Evolutionary conservation across 2,329 filamentous ascomycete species (phyloP).

Genomic region (Neonectria magnoliae): DNA sequence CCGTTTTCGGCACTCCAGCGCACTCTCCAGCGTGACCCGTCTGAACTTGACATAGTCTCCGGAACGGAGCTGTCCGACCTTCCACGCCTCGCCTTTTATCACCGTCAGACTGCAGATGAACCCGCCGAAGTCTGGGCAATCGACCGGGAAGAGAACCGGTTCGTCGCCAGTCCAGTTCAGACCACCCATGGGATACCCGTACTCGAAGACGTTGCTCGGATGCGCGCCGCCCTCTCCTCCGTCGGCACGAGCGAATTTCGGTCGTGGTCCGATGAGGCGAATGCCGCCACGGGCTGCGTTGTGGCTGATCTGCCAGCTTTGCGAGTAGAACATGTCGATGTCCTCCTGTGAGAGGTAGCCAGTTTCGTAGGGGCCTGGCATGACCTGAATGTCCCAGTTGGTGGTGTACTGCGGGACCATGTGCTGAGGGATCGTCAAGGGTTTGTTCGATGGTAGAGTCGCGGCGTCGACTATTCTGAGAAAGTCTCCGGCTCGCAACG

Average conservation of each 20-base stretch:
- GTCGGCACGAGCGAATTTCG: conserved; percentile 66
- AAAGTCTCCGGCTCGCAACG: conserved; percentile 54
- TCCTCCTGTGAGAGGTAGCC: conserved; percentile 54
- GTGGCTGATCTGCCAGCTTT: conserved; percentile 69
- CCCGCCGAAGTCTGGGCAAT: conserved; percentile 48
- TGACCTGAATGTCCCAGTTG: conserved; percentile 36
- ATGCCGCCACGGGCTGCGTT: conserved; percentile 70
- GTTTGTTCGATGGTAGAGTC: neutral
- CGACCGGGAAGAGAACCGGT: conserved; percentile 47
- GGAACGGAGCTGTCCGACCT: conserved; percentile 48
- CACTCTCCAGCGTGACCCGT: conserved; percentile 53
- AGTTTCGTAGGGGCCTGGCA: conserved; percentile 47
- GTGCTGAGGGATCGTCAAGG: conserved; percentile 1
- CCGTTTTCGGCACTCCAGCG: conserved; percentile 6
- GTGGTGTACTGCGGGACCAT: conserved; percentile 21
- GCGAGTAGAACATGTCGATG: conserved; percentile 66
- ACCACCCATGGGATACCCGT: conserved; percentile 55
- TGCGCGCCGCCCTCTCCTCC: conserved; percentile 72
- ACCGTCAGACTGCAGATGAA: conserved; percentile 45
- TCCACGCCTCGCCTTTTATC: conserved; percentile 48
- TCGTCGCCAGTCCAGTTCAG: conserved; percentile 50
- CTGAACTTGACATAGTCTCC: conserved; percentile 38
- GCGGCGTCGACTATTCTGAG: conserved; percentile 17
- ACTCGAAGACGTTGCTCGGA: conserved; percentile 58
- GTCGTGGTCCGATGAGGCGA: conserved; percentile 66